Evolutionary conservation across 306 rosid genomes (phyloP).

Genomic region (Malus orientalis): DNA sequence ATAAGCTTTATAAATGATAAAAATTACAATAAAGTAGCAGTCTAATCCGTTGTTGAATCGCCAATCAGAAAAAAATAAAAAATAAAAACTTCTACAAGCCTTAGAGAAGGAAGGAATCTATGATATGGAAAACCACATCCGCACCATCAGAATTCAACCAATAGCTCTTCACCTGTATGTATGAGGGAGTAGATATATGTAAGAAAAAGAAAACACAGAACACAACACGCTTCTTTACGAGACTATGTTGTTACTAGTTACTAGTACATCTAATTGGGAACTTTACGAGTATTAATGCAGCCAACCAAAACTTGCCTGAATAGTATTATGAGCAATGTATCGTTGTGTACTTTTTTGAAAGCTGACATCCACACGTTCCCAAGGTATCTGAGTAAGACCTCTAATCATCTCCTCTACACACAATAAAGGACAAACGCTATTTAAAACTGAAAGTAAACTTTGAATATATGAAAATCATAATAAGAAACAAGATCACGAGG

Average conservation of each 20-base stretch:
- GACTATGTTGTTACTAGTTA: not conserved
- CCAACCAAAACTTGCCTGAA: constrained; percentile 58
- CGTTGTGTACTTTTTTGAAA: constrained; percentile 74
- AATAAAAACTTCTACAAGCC: constrained; percentile 3
- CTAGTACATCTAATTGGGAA: not conserved
- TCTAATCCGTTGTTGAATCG: constrained; percentile 14
- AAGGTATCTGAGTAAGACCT: constrained; percentile 77
- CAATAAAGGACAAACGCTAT: constrained; percentile 1
- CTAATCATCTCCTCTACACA: constrained; percentile 76
- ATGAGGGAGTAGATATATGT: constrained; percentile 11
- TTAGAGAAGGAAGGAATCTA: constrained; percentile 68
- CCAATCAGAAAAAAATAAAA: constrained; percentile 1
- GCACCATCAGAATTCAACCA: constrained; percentile 96
- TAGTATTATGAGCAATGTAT: constrained; percentile 83
- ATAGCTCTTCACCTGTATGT: constrained; percentile 73
- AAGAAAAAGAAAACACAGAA: not conserved
- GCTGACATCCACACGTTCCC: constrained; percentile 98
- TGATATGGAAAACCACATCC: constrained; percentile 84
- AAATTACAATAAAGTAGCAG: not conserved
- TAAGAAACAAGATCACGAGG: not conserved
- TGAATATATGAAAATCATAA: not conserved
- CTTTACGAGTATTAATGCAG: not conserved
- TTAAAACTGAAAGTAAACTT: constrained; percentile 7
- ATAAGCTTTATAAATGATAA: not conserved
- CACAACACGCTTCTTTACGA: constrained; percentile 1